A percentile compares a stretch with the other conserved stretches of the same genome.
Conservation (phyloP, 345 rosid species). For the Citropsis articulata region DNA sequence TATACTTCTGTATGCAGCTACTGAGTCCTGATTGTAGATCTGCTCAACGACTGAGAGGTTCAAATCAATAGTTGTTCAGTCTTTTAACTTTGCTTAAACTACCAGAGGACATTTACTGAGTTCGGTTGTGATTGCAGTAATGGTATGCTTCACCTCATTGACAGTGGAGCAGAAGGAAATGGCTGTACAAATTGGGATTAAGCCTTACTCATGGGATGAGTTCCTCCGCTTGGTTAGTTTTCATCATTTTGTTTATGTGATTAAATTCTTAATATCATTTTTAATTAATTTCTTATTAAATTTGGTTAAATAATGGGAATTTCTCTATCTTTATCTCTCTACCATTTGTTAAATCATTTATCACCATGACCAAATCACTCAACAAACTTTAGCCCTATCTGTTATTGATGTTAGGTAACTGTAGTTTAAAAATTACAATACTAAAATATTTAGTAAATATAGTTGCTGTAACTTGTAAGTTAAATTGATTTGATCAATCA, state of each 20-base stretch:
- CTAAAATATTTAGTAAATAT: no score
- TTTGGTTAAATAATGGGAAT: no score
- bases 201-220: conserved; percentile 74
- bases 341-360: no score
- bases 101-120: conserved; percentile 17
- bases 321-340: no score
- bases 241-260: not conserved
- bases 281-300: no score
- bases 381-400: no score
- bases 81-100: conserved; percentile 12
- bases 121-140: conserved; percentile 47
- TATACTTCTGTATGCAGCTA: conserved; percentile 42
- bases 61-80: conserved; percentile 14
- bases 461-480: no score
- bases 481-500: no score
- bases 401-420: no score
- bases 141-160: conserved; percentile 67
- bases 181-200: conserved; percentile 45
- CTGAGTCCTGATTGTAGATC: conserved; percentile 53
- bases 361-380: no score
- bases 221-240: conserved; percentile 65
- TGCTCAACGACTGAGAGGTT: conserved; percentile 60
- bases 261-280: not conserved
- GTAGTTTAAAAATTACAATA: no score
- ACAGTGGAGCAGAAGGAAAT: conserved; percentile 51